Evolutionary conservation across 768 basidiomycete species (phyloP).

Genomic region (Tulasnella sp.): DNA sequence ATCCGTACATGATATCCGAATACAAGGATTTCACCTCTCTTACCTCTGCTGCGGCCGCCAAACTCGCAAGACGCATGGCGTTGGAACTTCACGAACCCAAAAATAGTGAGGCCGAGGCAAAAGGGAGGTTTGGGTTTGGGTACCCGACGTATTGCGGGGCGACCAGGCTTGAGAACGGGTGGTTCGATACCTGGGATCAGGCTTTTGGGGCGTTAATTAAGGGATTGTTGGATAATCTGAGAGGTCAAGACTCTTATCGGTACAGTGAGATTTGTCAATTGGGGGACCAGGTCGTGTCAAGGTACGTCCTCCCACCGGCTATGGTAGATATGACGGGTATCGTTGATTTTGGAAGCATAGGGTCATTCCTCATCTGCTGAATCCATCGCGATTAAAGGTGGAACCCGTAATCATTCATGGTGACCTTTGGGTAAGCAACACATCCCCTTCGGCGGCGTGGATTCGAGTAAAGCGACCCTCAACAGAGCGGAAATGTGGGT

Average conservation of each 20-base stretch:
- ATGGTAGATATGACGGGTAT: no score
- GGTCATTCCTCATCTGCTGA: slow-evolving; percentile 60
- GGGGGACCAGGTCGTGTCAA: slow-evolving; percentile 37
- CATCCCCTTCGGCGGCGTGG: background rate
- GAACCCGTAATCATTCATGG: slow-evolving; percentile 65
- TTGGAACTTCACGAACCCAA: slow-evolving; percentile 46
- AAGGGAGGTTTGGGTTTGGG: slow-evolving; percentile 52
- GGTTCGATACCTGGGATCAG: slow-evolving; percentile 57
- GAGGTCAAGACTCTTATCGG: slow-evolving; percentile 28
- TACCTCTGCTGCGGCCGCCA: slow-evolving; percentile 33
- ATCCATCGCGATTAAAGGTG: slow-evolving; percentile 33
- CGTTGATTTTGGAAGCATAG: slow-evolving; percentile 35
- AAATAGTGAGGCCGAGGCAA: background rate
- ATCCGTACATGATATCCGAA: slow-evolving; percentile 60
- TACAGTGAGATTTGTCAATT: slow-evolving; percentile 39
- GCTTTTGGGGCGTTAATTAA: slow-evolving; percentile 53
- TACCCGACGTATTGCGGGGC: slow-evolving; percentile 68
- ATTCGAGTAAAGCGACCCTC: background rate
- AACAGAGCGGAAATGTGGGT: slow-evolving; percentile 63
- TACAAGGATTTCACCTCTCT: slow-evolving; percentile 50
- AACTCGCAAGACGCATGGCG: slow-evolving; percentile 50
- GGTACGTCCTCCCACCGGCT: no score
- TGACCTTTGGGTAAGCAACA: slow-evolving; percentile 56
- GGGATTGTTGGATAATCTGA: slow-evolving; percentile 41
- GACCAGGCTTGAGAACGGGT: slow-evolving; percentile 58